Evolutionary conservation across 768 basidiomycete species (phyloP).

Genomic region (Hypsizygus marmoreus): DNA sequence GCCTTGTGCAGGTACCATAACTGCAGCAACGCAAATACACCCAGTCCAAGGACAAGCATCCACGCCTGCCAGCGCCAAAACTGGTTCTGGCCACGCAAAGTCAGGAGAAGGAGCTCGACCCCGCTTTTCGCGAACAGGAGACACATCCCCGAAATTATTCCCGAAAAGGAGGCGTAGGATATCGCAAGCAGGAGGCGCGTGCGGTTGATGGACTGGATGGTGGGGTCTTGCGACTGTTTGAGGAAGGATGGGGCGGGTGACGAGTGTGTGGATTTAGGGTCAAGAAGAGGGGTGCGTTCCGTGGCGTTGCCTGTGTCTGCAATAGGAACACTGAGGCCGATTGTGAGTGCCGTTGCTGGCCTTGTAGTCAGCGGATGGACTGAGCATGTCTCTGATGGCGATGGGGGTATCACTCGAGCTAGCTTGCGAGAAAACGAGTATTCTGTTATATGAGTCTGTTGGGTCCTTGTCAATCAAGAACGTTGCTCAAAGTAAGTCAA

Average conservation of each 20-base stretch:
- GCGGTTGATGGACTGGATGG: slow-evolving; percentile 34
- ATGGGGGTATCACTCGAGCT: slow-evolving; percentile 22
- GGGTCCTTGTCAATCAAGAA: slow-evolving; percentile 3
- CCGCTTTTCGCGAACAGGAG: slow-evolving; percentile 93
- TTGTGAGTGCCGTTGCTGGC: slow-evolving; percentile 37
- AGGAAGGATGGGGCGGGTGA: slow-evolving; percentile 28
- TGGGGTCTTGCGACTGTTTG: slow-evolving; percentile 20
- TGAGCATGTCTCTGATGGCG: slow-evolving; percentile 33
- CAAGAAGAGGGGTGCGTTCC: slow-evolving; percentile 63
- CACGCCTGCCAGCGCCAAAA: slow-evolving; percentile 86
- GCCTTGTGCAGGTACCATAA: slow-evolving; percentile 84
- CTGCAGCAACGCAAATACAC: slow-evolving; percentile 77
- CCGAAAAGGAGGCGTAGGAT: slow-evolving; percentile 86
- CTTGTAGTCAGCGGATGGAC: slow-evolving; percentile 35
- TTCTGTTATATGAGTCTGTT: slow-evolving; percentile 73
- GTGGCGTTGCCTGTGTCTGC: slow-evolving; percentile 33
- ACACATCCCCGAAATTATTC: slow-evolving; percentile 90
- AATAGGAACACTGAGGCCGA: slow-evolving; percentile 31
- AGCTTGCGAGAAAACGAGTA: slow-evolving; percentile 54
- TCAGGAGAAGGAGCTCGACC: slow-evolving; percentile 83
- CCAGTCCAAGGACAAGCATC: slow-evolving; percentile 73
- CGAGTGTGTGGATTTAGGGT: slow-evolving; percentile 35
- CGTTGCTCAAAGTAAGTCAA: background rate
- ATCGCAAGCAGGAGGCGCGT: slow-evolving; percentile 71
- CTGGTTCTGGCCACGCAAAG: slow-evolving; percentile 74